Evolutionary conservation across 768 basidiomycete genomes (phyloP).

Genomic region (Phylloporus rhodoxanthus): DNA sequence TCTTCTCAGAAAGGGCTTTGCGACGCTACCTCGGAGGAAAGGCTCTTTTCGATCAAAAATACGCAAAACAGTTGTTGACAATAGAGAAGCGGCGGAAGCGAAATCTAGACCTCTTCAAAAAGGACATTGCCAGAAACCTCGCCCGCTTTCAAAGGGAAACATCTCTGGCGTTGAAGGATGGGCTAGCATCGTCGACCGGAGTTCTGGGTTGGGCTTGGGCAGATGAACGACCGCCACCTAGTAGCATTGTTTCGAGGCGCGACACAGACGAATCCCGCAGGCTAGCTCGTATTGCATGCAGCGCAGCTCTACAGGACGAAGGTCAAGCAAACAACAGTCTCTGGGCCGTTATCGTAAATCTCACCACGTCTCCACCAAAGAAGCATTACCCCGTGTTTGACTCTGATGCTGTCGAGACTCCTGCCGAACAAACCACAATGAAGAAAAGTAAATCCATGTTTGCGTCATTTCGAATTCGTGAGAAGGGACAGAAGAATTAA

Average conservation of each 20-base stretch:
- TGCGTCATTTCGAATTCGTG: constrained; percentile 17
- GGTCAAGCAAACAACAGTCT: constrained; percentile 60
- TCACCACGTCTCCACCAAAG: constrained; percentile 50
- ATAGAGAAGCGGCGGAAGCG: constrained; percentile 65
- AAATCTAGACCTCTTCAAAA: constrained; percentile 57
- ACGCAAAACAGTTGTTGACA: constrained; percentile 44
- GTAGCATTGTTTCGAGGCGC: constrained; percentile 83
- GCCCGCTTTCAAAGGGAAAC: constrained; percentile 35
- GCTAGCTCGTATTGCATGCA: constrained; percentile 70
- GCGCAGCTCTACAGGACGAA: constrained; percentile 54
- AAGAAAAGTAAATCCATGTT: constrained; percentile 28
- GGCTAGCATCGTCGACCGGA: constrained; percentile 40
- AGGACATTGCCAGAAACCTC: constrained; percentile 55
- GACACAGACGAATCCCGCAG: constrained; percentile 78
- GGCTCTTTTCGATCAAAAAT: constrained; percentile 61
- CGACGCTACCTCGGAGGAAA: constrained; percentile 71
- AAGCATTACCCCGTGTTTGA: constrained; percentile 23
- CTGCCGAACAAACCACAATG: background rate
- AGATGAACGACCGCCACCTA: constrained; percentile 81
- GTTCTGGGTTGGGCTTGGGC: constrained; percentile 86
- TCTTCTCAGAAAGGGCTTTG: constrained; percentile 65
- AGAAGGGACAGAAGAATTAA: constrained; percentile 6
- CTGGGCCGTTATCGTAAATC: constrained; percentile 63
- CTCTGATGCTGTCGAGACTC: constrained; percentile 7
- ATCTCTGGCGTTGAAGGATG: constrained; percentile 24